Evolutionary conservation across 2,329 filamentous ascomycete species (phyloP), one percentile per base, ranked within the genome.

Genomic region (Graphium sp.): DNA sequence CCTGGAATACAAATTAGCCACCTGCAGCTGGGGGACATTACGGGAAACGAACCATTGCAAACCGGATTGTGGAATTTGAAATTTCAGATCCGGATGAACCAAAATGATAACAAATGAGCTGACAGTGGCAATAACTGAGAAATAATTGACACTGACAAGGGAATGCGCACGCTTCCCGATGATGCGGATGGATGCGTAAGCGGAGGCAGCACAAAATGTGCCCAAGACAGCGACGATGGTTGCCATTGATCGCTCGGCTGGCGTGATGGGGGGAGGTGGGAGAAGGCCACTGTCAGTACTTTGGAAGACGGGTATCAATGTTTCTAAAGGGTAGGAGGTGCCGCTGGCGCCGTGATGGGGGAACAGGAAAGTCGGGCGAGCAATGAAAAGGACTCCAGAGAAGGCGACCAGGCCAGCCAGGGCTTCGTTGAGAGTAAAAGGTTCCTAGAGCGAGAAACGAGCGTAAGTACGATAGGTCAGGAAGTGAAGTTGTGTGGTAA

Each of bases 121-220:
- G 1, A 80, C 39, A 0, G 72, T 77, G 22, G 75, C 77, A 46
- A 71, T 62, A 0, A 55, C 53, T 2, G 74, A 72, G 44, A 87
- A 85, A 47, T 85, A 87, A 36, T 79, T 84, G 6, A 87, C 79
- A 18, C 65, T 74, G 23, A 87, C 66, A 11, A 89, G 63, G 0
- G 81, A 73, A 44, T 87, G 80, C 0, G 75, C 74, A 13, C 78
- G 60, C 38, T 70, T 68, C 2, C 81, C 80, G 34, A 87, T 83
- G 43, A 78, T 68, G 7, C 79, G 62, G 34, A 89, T 82, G 0
- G 69, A 74, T 0, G 70, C 77, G 41, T 74, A 83, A 2, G 80
- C 79, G 1, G 62, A 62, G 0, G 77, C 71, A 1, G 74, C 66
- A 3, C 74, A 76, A 2, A 81, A 46, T 0, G 84, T 74, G 1